Evolutionary conservation across 1,284 basidiomycete genomes (phyloP), one percentile per base, ranked within the genome.

Genomic region (Puccinia coronata): DNA sequence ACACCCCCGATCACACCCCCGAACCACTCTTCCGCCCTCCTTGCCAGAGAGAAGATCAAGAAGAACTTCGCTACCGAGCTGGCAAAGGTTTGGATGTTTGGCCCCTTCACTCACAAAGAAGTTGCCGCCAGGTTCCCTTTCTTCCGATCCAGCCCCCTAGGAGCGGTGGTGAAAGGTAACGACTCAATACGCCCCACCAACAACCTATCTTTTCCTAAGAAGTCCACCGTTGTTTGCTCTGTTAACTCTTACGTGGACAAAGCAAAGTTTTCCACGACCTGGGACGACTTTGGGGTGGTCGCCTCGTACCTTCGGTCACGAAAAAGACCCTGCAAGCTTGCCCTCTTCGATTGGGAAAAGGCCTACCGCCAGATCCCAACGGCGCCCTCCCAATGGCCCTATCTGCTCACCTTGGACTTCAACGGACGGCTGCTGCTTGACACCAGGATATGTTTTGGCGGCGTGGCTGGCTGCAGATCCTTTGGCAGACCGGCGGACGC

Each of bases 401-500:
- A 4, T 31, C 18, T 73, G 49, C 16, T 55, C 3, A 36, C 39
- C 2, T 1, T 2, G n/a, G 25, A 55, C 25, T 28, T 73, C 2
- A 6, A 41, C 0, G 36, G 25, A 4, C 23, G 39, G 20, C 2
- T 73, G 1, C 23, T 51, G 25, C 18, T 9, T 53, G 47, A 11
- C n/a, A 41, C 23, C 28, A 41, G 23, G 71, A 51, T 12, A 28
- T 51, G n/a, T n/a, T n/a, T n/a, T n/a, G n/a, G n/a, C n/a, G n/a
- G n/a, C n/a, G n/a, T n/a, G n/a, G n/a, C n/a, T 0, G 71, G 71
- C 1, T 73, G 71, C 34, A 51, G 71, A 3, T 51, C 55, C 5
- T 73, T 73, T 28, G 71, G 71, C 1, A 6, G 71, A 0, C 71
- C 71, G 25, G 71, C 71, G 23, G 71, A 73, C n/a, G 23, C 55